These are phyloP conservation scores for Kockovaella imperatae DNA, from an alignment of 768 basidiomycete species.

Conservation along the genomic window DNA sequence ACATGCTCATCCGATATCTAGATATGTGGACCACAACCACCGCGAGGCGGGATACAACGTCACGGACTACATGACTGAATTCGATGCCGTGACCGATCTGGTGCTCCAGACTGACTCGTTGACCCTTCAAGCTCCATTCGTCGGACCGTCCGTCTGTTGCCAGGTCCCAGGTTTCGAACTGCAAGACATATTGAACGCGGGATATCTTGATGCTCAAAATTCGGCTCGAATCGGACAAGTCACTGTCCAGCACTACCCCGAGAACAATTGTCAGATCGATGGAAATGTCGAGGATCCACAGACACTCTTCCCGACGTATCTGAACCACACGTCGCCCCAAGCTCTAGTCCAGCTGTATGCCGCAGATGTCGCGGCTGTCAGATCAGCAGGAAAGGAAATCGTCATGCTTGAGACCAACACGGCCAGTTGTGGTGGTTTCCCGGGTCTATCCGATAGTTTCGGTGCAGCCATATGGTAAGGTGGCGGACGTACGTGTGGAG, in stretches of 20 bases:
- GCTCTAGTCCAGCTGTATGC: conserved; percentile 54
- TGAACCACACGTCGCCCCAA: conserved; percentile 55
- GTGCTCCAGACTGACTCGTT: conserved; percentile 44
- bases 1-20: conserved; percentile 7
- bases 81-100: conserved; percentile 51
- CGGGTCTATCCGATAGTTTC: conserved; percentile 56
- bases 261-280: conserved; percentile 45
- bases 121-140: conserved; percentile 48
- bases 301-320: conserved; percentile 50
- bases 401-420: conserved; percentile 67
- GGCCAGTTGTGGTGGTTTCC: conserved; percentile 51
- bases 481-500: not conserved
- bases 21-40: conserved; percentile 39
- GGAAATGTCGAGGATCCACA: conserved; percentile 44
- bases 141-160: conserved; percentile 60
- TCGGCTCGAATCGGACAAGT: conserved; percentile 33
- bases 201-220: conserved; percentile 36
- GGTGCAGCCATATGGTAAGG: conserved; percentile 58
- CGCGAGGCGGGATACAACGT: conserved; percentile 33
- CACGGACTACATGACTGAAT: conserved; percentile 53
- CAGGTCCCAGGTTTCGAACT: conserved; percentile 50
- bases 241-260: conserved; percentile 44
- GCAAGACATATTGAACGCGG: conserved; percentile 40
- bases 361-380: conserved; percentile 49
- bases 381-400: conserved; percentile 47